A percentile compares a stretch with the other conserved stretches of the same genome.
Evolutionary conservation across 2,329 filamentous ascomycete genomes (phyloP).

Genomic region (Clonostachys chloroleuca): DNA sequence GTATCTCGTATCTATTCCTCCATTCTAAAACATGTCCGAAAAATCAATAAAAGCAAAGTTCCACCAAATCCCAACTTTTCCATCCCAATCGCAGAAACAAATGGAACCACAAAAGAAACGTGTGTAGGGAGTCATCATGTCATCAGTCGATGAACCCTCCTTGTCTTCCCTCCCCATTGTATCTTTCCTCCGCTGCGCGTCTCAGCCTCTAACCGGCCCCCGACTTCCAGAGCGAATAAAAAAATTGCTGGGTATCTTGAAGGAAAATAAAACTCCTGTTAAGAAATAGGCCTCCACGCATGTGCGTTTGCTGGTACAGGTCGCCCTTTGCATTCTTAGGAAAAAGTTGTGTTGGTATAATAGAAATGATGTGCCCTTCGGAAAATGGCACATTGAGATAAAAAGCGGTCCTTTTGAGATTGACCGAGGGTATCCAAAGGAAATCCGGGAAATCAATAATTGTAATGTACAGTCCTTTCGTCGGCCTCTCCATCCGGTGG

Average conservation of each 20-base stretch:
- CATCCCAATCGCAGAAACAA: no score
- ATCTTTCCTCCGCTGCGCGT: background rate
- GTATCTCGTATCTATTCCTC: no score
- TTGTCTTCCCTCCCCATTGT: background rate
- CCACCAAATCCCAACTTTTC: no score
- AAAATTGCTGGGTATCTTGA: constrained; percentile 5
- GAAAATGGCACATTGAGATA: background rate
- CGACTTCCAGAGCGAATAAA: background rate
- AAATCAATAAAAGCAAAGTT: no score
- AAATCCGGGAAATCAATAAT: background rate
- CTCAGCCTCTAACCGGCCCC: background rate
- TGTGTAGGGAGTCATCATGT: no score
- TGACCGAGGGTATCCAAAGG: constrained; percentile 1
- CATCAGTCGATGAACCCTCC: no score
- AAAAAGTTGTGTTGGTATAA: background rate
- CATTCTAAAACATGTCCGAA: no score
- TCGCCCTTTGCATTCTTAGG: constrained; percentile 2
- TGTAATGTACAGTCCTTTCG: constrained; percentile 2
- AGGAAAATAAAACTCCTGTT: constrained; percentile 1
- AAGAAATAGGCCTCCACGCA: background rate
- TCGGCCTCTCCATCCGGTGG: constrained; percentile 1
- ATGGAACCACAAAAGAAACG: no score
- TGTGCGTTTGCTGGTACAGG: constrained; percentile 1
- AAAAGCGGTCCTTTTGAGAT: background rate
- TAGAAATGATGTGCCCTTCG: background rate